A percentile compares a stretch with the other conserved stretches of the same genome.
Evolutionary conservation across 2,329 filamentous ascomycete species (phyloP).

Genomic region (Fusarium sp.): DNA sequence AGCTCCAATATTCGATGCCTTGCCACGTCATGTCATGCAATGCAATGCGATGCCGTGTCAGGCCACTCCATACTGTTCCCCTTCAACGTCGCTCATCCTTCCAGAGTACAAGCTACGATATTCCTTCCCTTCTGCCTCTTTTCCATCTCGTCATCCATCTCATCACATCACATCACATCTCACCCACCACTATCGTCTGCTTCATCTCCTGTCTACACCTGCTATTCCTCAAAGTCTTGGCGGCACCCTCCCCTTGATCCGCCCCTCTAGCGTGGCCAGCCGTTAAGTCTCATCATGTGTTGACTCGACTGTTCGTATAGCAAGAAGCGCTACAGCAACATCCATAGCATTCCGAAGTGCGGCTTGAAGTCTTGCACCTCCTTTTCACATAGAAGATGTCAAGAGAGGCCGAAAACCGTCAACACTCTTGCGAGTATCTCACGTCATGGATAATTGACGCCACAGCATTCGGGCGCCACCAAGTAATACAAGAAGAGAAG

Average conservation of each 20-base stretch:
- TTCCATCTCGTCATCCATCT: slow-evolving; percentile 28
- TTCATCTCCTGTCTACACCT: slow-evolving; percentile 11
- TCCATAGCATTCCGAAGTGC: slow-evolving; percentile 16
- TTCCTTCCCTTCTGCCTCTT: slow-evolving; percentile 20
- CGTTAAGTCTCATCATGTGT: neutral
- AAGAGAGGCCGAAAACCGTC: slow-evolving; percentile 36
- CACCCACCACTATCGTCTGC: slow-evolving; percentile 18
- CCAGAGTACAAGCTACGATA: slow-evolving; percentile 45
- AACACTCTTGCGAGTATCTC: slow-evolving; percentile 38
- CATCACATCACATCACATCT: neutral
- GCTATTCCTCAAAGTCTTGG: slow-evolving; percentile 8
- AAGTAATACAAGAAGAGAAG: slow-evolving; percentile 46
- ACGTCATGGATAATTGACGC: slow-evolving; percentile 25
- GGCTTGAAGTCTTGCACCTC: slow-evolving; percentile 6
- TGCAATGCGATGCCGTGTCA: slow-evolving; percentile 20
- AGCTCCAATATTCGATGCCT: slow-evolving; percentile 16
- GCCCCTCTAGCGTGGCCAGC: slow-evolving; percentile 12
- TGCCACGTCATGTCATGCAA: slow-evolving; percentile 15
- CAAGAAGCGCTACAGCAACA: slow-evolving; percentile 6
- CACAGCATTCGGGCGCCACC: slow-evolving; percentile 30
- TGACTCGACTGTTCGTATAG: slow-evolving; percentile 14
- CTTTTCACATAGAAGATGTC: slow-evolving; percentile 3
- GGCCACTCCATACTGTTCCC: slow-evolving; percentile 1
- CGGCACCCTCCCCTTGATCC: slow-evolving; percentile 2
- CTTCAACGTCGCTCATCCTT: slow-evolving; percentile 45